These are phyloP conservation scores for Smithsoniella earleae DNA, from an alignment of 163 green algal genomes.

Conservation along the genomic window DNA sequence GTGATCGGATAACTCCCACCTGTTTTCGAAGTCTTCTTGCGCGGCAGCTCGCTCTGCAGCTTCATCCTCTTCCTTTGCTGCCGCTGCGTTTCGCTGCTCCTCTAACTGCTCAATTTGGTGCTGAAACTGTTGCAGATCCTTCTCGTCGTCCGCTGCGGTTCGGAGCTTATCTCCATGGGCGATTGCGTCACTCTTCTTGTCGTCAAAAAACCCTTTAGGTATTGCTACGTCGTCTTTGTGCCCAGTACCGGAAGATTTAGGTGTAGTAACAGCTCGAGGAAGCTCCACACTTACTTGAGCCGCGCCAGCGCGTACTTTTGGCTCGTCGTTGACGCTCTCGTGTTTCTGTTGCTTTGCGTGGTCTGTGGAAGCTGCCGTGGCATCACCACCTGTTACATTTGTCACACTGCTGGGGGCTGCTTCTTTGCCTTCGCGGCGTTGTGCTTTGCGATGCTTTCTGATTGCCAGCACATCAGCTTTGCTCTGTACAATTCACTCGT, in stretches of 20 bases:
- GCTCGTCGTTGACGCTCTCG: neutral
- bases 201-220: slow-evolving; percentile 23
- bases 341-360: neutral
- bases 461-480: slow-evolving; percentile 22
- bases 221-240: neutral
- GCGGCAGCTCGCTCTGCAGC: slow-evolving; percentile 9
- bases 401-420: neutral
- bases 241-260: neutral
- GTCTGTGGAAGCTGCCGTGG: neutral
- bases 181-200: slow-evolving; percentile 26
- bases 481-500: neutral
- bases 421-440: slow-evolving; percentile 9
- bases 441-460: slow-evolving; percentile 2
- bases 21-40: slow-evolving; percentile 18
- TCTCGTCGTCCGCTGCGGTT: neutral
- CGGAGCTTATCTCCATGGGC: neutral
- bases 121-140: slow-evolving; percentile 16
- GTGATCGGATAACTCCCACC: neutral
- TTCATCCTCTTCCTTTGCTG: neutral
- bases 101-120: slow-evolving; percentile 5
- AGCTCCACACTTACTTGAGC: neutral
- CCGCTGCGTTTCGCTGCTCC: neutral
- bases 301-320: neutral
- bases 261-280: neutral
- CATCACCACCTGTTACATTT: neutral